Percentiles rank a stretch among this genome's conserved stretches.
Evolutionary conservation across 2,329 filamentous ascomycete genomes (phyloP).

Genomic region (Emergomyces pasteurianus): DNA sequence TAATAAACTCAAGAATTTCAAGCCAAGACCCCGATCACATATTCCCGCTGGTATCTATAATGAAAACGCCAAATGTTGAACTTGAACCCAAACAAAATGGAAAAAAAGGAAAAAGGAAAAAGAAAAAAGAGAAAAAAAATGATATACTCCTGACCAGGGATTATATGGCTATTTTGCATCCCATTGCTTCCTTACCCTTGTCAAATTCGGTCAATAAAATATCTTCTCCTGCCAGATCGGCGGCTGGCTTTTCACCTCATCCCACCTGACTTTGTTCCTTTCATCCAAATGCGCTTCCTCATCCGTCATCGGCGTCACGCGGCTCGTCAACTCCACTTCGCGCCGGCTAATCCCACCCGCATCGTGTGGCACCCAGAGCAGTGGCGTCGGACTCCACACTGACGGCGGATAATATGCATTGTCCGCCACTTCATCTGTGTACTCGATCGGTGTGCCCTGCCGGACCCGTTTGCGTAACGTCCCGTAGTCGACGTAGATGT

Average conservation of each 20-base stretch:
- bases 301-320: constrained; percentile 67
- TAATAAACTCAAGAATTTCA: neutral
- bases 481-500: constrained; percentile 63
- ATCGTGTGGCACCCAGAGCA: constrained; percentile 75
- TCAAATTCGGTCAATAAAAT: constrained; percentile 31
- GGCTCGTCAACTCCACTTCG: constrained; percentile 60
- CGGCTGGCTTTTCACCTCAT: constrained; percentile 43
- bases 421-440: constrained; percentile 48
- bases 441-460: constrained; percentile 43
- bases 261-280: constrained; percentile 54
- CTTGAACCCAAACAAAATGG: neutral
- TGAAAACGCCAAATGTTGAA: neutral
- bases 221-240: constrained; percentile 45
- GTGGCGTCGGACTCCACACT: constrained; percentile 48
- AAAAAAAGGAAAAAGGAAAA: neutral
- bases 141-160: neutral
- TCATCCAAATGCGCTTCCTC: constrained; percentile 58
- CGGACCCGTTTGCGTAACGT: constrained; percentile 59
- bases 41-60: neutral
- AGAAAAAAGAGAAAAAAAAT: neutral
- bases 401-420: constrained; percentile 66
- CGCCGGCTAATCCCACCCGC: constrained; percentile 60
- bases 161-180: too few species aligned
- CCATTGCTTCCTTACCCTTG: too few species aligned
- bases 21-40: neutral